Evolutionary conservation across 345 rosid genomes (phyloP).

Genomic region (Clausena lansium): DNA sequence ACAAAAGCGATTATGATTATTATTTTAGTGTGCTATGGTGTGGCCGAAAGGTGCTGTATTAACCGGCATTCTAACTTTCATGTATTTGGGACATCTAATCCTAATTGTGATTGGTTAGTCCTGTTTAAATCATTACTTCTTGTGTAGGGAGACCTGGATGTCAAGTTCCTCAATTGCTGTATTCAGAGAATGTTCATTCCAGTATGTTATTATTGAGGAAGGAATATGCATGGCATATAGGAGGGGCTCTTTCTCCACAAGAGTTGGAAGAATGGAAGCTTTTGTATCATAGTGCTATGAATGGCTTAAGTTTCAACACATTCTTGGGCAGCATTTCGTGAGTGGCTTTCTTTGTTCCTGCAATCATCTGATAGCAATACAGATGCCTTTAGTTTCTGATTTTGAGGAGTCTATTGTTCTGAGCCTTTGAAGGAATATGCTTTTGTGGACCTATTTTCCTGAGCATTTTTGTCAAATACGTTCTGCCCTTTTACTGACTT

Average conservation of each 20-base stretch:
- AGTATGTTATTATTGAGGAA: constrained; percentile 45
- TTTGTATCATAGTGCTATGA: constrained; percentile 70
- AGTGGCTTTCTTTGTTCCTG: constrained; percentile 31
- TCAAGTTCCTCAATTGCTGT: constrained; percentile 63
- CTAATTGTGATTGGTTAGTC: background rate
- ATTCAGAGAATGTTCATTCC: constrained; percentile 47
- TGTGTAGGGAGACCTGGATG: constrained; percentile 54
- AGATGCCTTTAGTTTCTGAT: background rate
- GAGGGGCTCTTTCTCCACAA: constrained; percentile 76
- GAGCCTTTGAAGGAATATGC: background rate
- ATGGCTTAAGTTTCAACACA: constrained; percentile 84
- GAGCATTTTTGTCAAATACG: background rate
- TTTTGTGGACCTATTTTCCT: background rate
- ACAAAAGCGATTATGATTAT: background rate
- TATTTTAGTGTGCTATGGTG: background rate
- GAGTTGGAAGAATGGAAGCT: constrained; percentile 87
- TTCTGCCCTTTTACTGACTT: background rate
- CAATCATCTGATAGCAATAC: background rate
- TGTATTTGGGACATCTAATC: background rate
- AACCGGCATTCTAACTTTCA: background rate
- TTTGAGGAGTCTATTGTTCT: background rate
- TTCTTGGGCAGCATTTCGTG: constrained; percentile 71
- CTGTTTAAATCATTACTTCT: constrained; percentile 4
- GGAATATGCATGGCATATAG: constrained; percentile 95
- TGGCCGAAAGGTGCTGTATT: background rate